A percentile compares a stretch with the other conserved stretches of the same genome.
Conservation (phyloP, 176 grass and related monocot species). For the Eleusine coracana region DNA sequence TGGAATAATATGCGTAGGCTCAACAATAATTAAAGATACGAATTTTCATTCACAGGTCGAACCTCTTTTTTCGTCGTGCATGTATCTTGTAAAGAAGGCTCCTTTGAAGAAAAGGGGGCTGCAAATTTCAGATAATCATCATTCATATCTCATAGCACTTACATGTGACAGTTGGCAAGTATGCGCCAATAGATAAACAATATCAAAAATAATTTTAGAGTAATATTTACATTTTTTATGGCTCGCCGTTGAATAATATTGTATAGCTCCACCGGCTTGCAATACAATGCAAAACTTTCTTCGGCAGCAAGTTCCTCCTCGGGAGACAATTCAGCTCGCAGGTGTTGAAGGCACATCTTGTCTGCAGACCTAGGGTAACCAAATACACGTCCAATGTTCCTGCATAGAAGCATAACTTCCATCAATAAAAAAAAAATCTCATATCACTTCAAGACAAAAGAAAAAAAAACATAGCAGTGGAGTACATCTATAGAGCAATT, state of each 20-base stretch:
- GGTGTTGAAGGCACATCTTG: slow-evolving; percentile 87
- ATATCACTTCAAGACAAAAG: background rate
- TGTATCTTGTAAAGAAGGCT: slow-evolving; percentile 90
- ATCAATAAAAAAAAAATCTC: slow-evolving; percentile 1
- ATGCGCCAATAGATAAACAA: slow-evolving; percentile 11
- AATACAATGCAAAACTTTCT: slow-evolving; percentile 93
- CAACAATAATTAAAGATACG: background rate
- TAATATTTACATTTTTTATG: slow-evolving; percentile 67
- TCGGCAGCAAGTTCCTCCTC: slow-evolving; percentile 89
- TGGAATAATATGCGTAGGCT: background rate
- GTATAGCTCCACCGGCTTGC: slow-evolving; percentile 95
- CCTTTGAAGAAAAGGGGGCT: slow-evolving; percentile 95
- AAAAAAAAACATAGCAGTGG: background rate
- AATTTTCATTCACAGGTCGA: background rate
- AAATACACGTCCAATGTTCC: slow-evolving; percentile 53
- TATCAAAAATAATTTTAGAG: slow-evolving; percentile 4
- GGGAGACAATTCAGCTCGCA: slow-evolving; percentile 55
- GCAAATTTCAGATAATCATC: slow-evolving; percentile 33
- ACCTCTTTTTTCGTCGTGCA: slow-evolving; percentile 90
- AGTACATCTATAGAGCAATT: background rate
- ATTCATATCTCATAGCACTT: slow-evolving; percentile 41
- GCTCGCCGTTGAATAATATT: slow-evolving; percentile 91
- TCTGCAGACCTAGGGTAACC: slow-evolving; percentile 45
- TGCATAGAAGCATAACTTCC: slow-evolving; percentile 23
- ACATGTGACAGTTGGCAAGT: slow-evolving; percentile 9